phyloP scores from a whole-genome alignment of 2,329 filamentous ascomycete genomes.

The Fonsecaea monophora region DNA sequence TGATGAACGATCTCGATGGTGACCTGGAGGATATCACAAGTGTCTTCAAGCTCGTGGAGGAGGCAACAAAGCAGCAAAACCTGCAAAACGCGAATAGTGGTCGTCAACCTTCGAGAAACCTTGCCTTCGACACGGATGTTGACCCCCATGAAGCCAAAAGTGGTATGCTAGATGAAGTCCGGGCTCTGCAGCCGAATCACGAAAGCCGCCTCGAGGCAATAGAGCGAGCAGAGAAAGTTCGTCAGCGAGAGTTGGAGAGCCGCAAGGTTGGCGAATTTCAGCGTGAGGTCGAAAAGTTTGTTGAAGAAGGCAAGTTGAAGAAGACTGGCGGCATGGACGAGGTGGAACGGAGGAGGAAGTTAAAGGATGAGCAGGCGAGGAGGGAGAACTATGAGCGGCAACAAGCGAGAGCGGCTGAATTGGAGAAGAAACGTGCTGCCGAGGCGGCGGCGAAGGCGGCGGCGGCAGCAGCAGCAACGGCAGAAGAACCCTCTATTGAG shows the following conservation, averaged over 20 bases:
- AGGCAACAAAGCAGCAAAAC: conserved; percentile 96
- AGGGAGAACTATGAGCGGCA: conserved; percentile 71
- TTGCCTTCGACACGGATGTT: conserved; percentile 57
- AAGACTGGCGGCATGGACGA: conserved; percentile 96
- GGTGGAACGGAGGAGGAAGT: conserved; percentile 80
- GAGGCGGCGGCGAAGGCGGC: conserved; percentile 28
- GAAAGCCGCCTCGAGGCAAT: conserved; percentile 93
- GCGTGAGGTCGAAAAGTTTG: conserved; percentile 83
- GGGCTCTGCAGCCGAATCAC: conserved; percentile 92
- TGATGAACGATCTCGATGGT: conserved; percentile 88
- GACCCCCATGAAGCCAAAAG: conserved; percentile 88
- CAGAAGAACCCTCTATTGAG: conserved; percentile 17
- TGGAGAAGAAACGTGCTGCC: conserved; percentile 47
- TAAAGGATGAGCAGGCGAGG: conserved; percentile 85
- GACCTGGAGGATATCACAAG: conserved; percentile 93
- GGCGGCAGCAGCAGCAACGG: conserved; percentile 14
- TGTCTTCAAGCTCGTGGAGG: conserved; percentile 93
- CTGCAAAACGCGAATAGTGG: conserved; percentile 63
- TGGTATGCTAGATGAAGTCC: conserved; percentile 87
- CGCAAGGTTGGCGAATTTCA: conserved; percentile 78
- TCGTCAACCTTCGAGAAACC: conserved; percentile 53
- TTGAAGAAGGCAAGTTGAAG: conserved; percentile 88
- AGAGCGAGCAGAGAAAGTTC: conserved; percentile 90
- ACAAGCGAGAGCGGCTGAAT: conserved; percentile 59
- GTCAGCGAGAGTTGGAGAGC: conserved; percentile 84